These are phyloP conservation scores for Pachysandra terminalis DNA, from an alignment of 164 flowering plant species.

Conservation along the genomic window DNA sequence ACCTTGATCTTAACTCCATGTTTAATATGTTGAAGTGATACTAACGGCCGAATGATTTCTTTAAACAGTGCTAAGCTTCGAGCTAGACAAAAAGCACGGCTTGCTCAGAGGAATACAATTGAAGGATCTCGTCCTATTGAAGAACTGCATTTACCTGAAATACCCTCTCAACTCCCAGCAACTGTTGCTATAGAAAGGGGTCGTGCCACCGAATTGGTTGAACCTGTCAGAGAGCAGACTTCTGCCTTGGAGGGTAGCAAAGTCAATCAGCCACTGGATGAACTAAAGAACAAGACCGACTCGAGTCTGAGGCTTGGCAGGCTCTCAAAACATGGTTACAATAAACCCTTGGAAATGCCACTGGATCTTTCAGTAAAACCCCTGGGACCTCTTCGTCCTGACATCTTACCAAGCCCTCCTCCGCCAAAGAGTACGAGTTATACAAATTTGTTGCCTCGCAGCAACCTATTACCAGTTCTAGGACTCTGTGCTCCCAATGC, in stretches of 20 bases:
- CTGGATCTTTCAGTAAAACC: slow-evolving; percentile 43
- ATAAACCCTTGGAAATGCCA: slow-evolving; percentile 24
- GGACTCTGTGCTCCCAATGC: slow-evolving; percentile 96
- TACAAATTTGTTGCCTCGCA: slow-evolving; percentile 27
- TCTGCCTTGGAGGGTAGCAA: slow-evolving; percentile 30
- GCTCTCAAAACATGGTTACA: slow-evolving; percentile 28
- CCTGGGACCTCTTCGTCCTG: slow-evolving; percentile 26
- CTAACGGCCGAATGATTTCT: slow-evolving; percentile 1
- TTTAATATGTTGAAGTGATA: background rate
- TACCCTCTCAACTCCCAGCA: slow-evolving; percentile 17
- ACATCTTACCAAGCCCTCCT: slow-evolving; percentile 30
- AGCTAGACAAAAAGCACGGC: slow-evolving; percentile 81
- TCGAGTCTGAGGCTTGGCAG: slow-evolving; percentile 29
- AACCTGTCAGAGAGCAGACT: slow-evolving; percentile 28
- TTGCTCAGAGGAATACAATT: slow-evolving; percentile 49
- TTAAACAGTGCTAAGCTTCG: slow-evolving; percentile 74
- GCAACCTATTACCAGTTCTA: slow-evolving; percentile 65
- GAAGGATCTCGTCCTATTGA: slow-evolving; percentile 32
- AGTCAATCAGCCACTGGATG: slow-evolving; percentile 26
- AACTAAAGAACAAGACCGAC: slow-evolving; percentile 31
- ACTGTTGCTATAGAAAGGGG: slow-evolving; percentile 20
- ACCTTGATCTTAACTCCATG: background rate
- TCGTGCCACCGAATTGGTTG: slow-evolving; percentile 20
- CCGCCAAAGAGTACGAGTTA: slow-evolving; percentile 26
- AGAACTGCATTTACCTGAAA: slow-evolving; percentile 25